phyloP scores from a whole-genome alignment of 2,329 filamentous ascomycete species.

The Stemphylium lycopersici region DNA sequence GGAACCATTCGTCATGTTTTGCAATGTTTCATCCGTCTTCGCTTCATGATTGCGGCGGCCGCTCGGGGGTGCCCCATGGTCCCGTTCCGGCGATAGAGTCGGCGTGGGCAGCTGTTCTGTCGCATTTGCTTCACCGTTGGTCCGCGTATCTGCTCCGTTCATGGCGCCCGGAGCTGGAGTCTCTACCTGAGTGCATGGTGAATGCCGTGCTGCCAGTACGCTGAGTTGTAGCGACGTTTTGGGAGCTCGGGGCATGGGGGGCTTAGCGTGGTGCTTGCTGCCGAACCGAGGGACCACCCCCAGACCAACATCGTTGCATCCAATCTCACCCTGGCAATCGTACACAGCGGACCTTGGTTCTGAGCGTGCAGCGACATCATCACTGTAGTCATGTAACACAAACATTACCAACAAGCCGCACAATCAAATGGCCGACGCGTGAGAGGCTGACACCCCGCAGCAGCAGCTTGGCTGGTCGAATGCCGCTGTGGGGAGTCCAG shows the following conservation, averaged over 20 bases:
- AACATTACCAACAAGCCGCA: no score
- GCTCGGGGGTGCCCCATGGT: slow-evolving; percentile 25
- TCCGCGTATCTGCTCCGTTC: slow-evolving; percentile 36
- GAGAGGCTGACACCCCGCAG: not conserved
- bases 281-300: slow-evolving; percentile 7
- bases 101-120: slow-evolving; percentile 40
- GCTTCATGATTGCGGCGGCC: slow-evolving; percentile 16
- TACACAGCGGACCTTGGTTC: not conserved
- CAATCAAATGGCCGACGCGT: no score
- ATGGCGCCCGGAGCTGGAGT: slow-evolving; percentile 29
- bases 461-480: not conserved
- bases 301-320: not conserved
- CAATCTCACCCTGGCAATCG: not conserved
- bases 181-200: slow-evolving; percentile 24
- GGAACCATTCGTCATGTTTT: slow-evolving; percentile 15
- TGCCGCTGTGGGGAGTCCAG: no score
- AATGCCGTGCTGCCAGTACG: not conserved
- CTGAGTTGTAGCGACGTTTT: slow-evolving; percentile 8
- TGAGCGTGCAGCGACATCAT: no score
- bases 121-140: slow-evolving; percentile 22
- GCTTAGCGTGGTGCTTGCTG: slow-evolving; percentile 4
- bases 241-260: slow-evolving; percentile 10
- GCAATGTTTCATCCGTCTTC: slow-evolving; percentile 12
- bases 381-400: not conserved
- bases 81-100: slow-evolving; percentile 32